Evolutionary conservation across 75 land plant species (phyloP).

Genomic region (Pinus tabuliformis): DNA sequence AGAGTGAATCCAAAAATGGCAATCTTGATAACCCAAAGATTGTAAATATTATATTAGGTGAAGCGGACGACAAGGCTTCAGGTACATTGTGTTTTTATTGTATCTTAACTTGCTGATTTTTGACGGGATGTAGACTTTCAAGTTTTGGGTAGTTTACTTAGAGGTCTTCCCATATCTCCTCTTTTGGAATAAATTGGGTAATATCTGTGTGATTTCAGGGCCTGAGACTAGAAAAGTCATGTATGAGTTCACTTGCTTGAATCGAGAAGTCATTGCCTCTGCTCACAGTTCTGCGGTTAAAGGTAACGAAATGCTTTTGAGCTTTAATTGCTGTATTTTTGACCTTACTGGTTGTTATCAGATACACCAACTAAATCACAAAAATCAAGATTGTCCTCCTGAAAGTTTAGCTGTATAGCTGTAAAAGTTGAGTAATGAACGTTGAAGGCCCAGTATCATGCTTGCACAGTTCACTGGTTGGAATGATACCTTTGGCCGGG

Average conservation of each 20-base stretch:
- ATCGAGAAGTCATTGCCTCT: slow-evolving; percentile 32
- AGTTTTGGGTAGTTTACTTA: background rate
- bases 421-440: background rate
- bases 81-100: background rate
- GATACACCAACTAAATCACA: background rate
- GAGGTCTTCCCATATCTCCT: background rate
- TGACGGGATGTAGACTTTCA: background rate
- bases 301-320: slow-evolving; percentile 33
- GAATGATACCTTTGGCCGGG: background rate
- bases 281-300: slow-evolving; percentile 97
- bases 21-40: background rate
- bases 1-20: background rate
- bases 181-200: background rate
- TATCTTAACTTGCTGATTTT: background rate
- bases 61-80: background rate
- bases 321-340: background rate
- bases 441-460: background rate
- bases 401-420: background rate
- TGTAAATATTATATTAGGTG: background rate
- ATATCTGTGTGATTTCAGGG: background rate
- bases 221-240: background rate
- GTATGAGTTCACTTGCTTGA: slow-evolving; percentile 22
- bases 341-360: background rate
- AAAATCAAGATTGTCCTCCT: background rate
- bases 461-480: background rate